Evolutionary conservation across 192 early-diverging fungal species (phyloP).

Genomic region (Geranomyces michiganensis): DNA sequence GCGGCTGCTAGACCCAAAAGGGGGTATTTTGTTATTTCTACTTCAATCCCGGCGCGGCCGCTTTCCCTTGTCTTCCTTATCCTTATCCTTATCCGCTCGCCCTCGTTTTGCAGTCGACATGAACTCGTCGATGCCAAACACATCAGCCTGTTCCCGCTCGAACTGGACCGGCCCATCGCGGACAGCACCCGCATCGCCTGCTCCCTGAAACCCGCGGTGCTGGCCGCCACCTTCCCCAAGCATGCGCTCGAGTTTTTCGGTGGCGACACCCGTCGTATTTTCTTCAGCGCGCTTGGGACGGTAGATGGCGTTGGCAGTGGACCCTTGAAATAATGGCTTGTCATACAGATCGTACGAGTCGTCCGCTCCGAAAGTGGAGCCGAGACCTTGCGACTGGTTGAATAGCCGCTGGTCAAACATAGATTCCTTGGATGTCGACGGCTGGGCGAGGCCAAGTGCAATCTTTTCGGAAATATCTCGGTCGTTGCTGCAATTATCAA

Average conservation of each 20-base stretch:
- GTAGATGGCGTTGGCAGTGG: slow-evolving; percentile 74
- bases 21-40: no score
- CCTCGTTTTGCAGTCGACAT: slow-evolving; percentile 73
- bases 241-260: slow-evolving; percentile 70
- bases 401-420: slow-evolving; percentile 95
- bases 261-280: slow-evolving; percentile 64
- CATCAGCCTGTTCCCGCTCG: slow-evolving; percentile 84
- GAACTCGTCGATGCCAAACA: slow-evolving; percentile 91
- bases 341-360: slow-evolving; percentile 95
- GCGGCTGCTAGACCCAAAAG: no score
- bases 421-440: slow-evolving; percentile 83
- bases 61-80: neutral
- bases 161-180: slow-evolving; percentile 90
- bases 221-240: slow-evolving; percentile 61
- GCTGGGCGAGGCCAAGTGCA: slow-evolving; percentile 93
- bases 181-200: slow-evolving; percentile 59
- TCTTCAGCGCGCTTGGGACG: slow-evolving; percentile 63
- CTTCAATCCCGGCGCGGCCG: neutral
- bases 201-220: slow-evolving; percentile 70
- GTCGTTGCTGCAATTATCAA: slow-evolving; percentile 54
- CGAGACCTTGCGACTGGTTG: slow-evolving; percentile 85
- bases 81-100: slow-evolving; percentile 26
- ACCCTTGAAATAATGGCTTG: slow-evolving; percentile 85
- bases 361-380: slow-evolving; percentile 86
- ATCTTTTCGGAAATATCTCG: slow-evolving; percentile 99